These are phyloP conservation scores for Durusdinium trenchii DNA, from an alignment of 73 alveolate genomes.

Conservation along the genomic window DNA sequence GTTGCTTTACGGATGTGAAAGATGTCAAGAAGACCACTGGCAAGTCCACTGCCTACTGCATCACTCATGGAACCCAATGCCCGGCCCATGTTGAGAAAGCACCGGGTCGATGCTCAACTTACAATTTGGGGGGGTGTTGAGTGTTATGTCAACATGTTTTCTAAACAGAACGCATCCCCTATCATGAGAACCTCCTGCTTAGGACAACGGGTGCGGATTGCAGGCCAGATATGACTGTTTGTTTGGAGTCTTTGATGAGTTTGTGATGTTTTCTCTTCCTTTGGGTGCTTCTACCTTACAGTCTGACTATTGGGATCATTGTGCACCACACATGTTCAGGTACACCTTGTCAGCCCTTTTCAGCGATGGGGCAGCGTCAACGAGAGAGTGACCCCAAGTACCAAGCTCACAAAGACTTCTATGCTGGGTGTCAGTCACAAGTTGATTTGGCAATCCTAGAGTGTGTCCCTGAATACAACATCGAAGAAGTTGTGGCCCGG, in stretches of 20 bases:
- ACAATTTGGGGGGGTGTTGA: not conserved
- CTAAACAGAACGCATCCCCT: too few relatives aligned
- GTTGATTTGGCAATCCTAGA: not conserved
- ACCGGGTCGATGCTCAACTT: not conserved
- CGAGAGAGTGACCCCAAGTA: conserved; percentile 7
- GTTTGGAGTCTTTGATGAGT: too few relatives aligned
- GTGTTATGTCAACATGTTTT: too few relatives aligned
- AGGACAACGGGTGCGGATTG: too few relatives aligned
- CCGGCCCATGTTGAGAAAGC: not conserved
- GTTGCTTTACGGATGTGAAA: not conserved
- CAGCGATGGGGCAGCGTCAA: not conserved
- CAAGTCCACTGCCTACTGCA: not conserved
- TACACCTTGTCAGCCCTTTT: not conserved
- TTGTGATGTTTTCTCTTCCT: too few relatives aligned
- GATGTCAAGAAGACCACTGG: not conserved
- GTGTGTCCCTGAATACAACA: not conserved
- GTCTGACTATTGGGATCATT: not conserved
- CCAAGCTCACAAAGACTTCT: not conserved
- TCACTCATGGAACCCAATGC: not conserved
- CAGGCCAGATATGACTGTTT: too few relatives aligned
- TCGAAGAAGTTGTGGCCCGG: not conserved
- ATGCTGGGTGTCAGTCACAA: not conserved
- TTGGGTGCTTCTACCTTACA: not conserved
- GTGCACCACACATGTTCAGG: not conserved
- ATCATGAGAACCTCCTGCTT: too few relatives aligned